Base-by-base conservation (phyloP, 176 grass and related monocot species). In the Otatea glauca region DNA sequence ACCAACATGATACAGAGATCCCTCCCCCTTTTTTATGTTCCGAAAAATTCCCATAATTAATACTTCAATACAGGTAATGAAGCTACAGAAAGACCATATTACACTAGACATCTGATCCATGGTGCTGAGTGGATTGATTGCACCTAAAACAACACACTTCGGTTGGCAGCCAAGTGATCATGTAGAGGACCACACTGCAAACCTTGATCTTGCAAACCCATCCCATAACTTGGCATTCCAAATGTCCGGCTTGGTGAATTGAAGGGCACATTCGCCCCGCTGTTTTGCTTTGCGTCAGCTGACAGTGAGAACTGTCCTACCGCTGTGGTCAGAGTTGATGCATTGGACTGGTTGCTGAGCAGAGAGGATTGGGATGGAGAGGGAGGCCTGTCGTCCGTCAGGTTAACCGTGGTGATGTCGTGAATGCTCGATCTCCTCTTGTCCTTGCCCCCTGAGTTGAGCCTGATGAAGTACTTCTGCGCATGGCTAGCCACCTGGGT, bases 401-500 rank as follows among this genome's bases (percentile, higher is more conserved):
- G 72, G 87, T 92, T 89, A 66, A 85, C 87, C 12, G 75, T 94
- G 43, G 92, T 97, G 72, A 97, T 97, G 87, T 97, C 95, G 17
- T 97, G 95, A 71, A 97, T 97, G 86, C 95, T 97, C 3, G 95
- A 91, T 71, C 95, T 86, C 44, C 92, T 91, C 88, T 97, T 97
- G 82, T 97, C 92, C 85, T 97, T 97, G 82, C 88, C 91, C 5
- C 84, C 88, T 0, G 92, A 94, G n/a, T 91, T 91, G 70, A 86
- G 92, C 86, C 95, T 93, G 88, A 89, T 97, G 91, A 87, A 97
- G 78, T 97, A 97, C 85, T 97, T 97, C 74, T 97, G 95, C 0
- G 95, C 95, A 4, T 97, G 95, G 50, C 95, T 97, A 7, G 95
- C 95, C 70, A 97, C 95, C 84, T 97, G 95, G 10, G 95, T 97